Base-by-base conservation (phyloP, 352 stramenopile species). In the Peronosclerospora sorghi region DNA sequence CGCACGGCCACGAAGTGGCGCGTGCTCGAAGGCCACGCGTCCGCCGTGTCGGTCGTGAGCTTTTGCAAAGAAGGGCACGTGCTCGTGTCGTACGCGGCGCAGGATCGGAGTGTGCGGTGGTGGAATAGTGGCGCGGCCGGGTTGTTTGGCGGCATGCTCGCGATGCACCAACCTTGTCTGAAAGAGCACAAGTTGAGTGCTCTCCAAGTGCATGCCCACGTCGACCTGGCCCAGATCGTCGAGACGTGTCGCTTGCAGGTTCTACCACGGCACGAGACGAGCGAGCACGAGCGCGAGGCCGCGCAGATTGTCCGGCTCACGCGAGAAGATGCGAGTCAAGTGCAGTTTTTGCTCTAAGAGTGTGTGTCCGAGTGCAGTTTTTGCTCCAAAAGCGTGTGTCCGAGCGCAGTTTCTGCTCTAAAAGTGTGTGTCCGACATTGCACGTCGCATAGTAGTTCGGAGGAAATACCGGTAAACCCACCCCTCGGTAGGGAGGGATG, bases 1-100 rank as follows among this genome's bases (percentile, higher is more conserved):
- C 69, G 83, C 8, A 94, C 79, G 0, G 79, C 80, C 1, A 94
- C 78, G 14, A 94, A 94, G 46, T 94, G 83, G 83, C 73, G 80
- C 4, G 81, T 94, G 12, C 42, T 94, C 5, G 78, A 93, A 18
- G 83, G 83, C 12, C 83, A 94, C 44, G 51, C 63, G 0, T 83
- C 70, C 0, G 73, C 76, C 0, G 48, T 94, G 8, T 89, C 78
- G 1, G 80, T 80, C 0, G 54, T 92, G 21, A 50, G 56, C 6
- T 90, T 94, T 43, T 75, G 79, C 9, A 40, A 36, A 0, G 79
- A 92, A 29, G 79, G 79, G 1, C 74, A 85, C 37, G 81, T 92
- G 32, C 36, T 92, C 6, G 79, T 89, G 14, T 92, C 79, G 32
- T 92, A 92, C 19, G 76, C 76, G 7, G 76, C 79, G 32, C 68